Conservation (phyloP, 345 rosid species). For the Gossypium raimondii region DNA sequence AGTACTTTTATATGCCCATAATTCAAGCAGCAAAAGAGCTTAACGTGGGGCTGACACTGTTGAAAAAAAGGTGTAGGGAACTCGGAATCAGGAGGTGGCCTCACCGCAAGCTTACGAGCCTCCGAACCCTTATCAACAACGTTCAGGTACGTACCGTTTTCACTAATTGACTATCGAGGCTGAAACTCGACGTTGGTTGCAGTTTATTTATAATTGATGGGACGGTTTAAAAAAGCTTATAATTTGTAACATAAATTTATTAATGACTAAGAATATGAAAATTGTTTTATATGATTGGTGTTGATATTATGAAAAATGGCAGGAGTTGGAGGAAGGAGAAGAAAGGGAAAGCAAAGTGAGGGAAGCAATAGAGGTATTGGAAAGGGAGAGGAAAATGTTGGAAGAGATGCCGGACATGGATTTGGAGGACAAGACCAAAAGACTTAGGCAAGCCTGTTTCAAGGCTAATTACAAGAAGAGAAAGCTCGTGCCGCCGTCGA, state of each 20-base stretch:
- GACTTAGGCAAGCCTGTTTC: conserved; percentile 74
- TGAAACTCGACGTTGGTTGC: too few relatives aligned
- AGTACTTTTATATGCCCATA: conserved; percentile 58
- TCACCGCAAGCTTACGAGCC: conserved; percentile 54
- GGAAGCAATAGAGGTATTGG: conserved; percentile 46
- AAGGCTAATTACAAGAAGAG: conserved; percentile 79
- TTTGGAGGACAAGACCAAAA: conserved; percentile 52
- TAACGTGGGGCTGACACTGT: conserved; percentile 51
- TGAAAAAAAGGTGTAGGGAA: conserved; percentile 43
- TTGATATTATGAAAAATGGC: background rate
- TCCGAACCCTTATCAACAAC: conserved; percentile 36
- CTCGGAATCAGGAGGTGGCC: background rate
- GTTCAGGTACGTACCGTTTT: background rate
- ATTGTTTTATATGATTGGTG: too few relatives aligned
- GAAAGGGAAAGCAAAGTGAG: conserved; percentile 22
- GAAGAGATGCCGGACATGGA: conserved; percentile 58
- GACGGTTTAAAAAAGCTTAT: too few relatives aligned
- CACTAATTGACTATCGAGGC: too few relatives aligned
- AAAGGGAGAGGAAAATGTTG: conserved; percentile 57
- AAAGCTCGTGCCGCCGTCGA: conserved; percentile 9
- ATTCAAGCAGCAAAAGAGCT: conserved; percentile 62
- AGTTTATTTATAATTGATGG: too few relatives aligned
- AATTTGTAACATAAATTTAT: too few relatives aligned
- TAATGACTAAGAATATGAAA: too few relatives aligned
- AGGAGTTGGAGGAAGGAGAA: conserved; percentile 33